Evolutionary conservation across 805 yeast genomes (phyloP).

Genomic region (Jamesozyma lodderae): DNA sequence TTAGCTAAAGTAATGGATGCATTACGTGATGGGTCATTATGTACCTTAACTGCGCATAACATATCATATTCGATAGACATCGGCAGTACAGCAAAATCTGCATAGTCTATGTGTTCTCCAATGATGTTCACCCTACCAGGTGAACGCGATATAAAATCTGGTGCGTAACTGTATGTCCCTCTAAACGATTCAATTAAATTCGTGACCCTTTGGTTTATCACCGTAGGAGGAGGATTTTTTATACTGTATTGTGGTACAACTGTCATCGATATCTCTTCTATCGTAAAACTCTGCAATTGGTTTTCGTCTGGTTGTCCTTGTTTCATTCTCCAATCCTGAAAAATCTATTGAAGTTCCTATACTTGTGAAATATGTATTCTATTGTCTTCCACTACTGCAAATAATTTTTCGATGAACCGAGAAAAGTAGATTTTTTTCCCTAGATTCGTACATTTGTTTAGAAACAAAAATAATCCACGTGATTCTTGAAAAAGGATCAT

Average conservation of each 20-base stretch:
- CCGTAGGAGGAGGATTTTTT: conserved; percentile 5
- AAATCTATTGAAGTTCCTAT: too few relatives aligned
- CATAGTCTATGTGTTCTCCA: conserved; percentile 70
- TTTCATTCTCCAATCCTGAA: too few relatives aligned
- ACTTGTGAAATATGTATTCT: too few relatives aligned
- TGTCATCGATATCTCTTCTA: conserved; percentile 4
- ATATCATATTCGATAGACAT: conserved; percentile 67
- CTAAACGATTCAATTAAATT: conserved; percentile 9
- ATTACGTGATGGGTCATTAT: conserved; percentile 11
- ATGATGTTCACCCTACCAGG: conserved; percentile 70
- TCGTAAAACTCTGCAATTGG: not conserved
- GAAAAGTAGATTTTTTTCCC: too few relatives aligned
- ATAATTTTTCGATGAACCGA: too few relatives aligned
- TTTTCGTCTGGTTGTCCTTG: too few relatives aligned
- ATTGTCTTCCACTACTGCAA: too few relatives aligned
- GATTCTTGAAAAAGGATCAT: too few relatives aligned
- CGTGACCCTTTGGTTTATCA: conserved; percentile 5
- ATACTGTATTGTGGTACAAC: conserved; percentile 12
- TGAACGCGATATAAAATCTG: conserved; percentile 47
- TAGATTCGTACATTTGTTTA: too few relatives aligned
- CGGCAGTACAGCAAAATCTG: conserved; percentile 57
- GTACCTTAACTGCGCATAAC: conserved; percentile 40
- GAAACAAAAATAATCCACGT: too few relatives aligned
- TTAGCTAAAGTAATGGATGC: conserved; percentile 31
- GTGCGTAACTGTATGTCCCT: conserved; percentile 7